Evolutionary conservation across 2,329 filamentous ascomycete species (phyloP).

Genomic region (Nannizziopsis barbatae): DNA sequence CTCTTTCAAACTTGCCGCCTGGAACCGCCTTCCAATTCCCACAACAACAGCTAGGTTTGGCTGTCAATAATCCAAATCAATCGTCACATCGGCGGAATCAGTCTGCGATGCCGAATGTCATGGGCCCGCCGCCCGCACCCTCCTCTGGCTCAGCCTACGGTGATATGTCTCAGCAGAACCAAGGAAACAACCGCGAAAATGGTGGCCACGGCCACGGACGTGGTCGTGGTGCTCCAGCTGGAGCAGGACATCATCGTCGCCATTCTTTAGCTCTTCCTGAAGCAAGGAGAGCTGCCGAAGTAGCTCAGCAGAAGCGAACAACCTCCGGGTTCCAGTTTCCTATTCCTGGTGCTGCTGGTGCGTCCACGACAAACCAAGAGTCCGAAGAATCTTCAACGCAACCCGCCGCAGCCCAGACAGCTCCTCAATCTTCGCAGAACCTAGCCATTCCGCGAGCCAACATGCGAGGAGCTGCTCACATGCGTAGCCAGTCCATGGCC

Average conservation of each 20-base stretch:
- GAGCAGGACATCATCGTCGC: conserved; percentile 74
- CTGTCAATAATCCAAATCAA: conserved; percentile 65
- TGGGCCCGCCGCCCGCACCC: conserved; percentile 84
- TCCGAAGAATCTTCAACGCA: conserved; percentile 37
- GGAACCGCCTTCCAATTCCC: conserved; percentile 82
- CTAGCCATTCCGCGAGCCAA: conserved; percentile 66
- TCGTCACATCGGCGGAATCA: conserved; percentile 94
- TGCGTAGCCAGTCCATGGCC: conserved; percentile 40
- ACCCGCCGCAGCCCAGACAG: conserved; percentile 18
- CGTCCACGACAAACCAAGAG: conserved; percentile 39
- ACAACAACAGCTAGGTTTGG: conserved; percentile 40
- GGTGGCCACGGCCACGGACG: conserved; percentile 48
- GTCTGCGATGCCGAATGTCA: conserved; percentile 87
- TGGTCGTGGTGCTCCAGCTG: conserved; percentile 56
- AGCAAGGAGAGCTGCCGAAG: conserved; percentile 92
- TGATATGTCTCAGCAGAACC: conserved; percentile 44
- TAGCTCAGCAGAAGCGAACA: conserved; percentile 92
- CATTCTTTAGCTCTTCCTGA: conserved; percentile 91
- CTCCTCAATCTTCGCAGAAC: conserved; percentile 47
- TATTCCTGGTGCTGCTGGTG: conserved; percentile 54
- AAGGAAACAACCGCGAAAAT: conserved; percentile 55
- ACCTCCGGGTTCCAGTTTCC: conserved; percentile 93
- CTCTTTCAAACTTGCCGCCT: conserved; percentile 63
- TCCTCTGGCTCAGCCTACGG: conserved; percentile 75
- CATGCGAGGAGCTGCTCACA: conserved; percentile 67